Base-by-base conservation (phyloP, 2,329 filamentous ascomycete genomes). In the Ophiognomonia clavigignenti-juglandacearum region DNA sequence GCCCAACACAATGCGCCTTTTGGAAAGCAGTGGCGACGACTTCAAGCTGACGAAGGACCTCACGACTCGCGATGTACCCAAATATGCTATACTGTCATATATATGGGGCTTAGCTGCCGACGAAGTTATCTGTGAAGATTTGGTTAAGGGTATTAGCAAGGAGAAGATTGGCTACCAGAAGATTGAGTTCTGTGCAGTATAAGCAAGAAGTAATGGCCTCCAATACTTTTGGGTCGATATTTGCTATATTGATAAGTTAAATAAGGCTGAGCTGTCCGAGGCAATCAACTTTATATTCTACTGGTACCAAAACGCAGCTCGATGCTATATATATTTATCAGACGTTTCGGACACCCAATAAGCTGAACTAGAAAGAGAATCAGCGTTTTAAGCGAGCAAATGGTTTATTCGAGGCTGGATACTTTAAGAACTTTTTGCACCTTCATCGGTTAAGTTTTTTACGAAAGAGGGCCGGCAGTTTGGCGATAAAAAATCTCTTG, bases 371-470 rank as follows among this genome's bases (percentile, higher is more conserved):
- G 32, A 6, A 13, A 36, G 34, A 39, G 35, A 47, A 16, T 20
- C 39, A 14, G 48, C 43, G 22, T 47, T 51, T 39, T 39, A 40
- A 4, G 26, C 26, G 23, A 39, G 23, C 32, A 37, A 13, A 24
- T 45, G 43, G 43, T n/a, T n/a, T n/a, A n/a, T n/a, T n/a, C n/a
- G n/a, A n/a, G n/a, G n/a, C n/a, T n/a, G n/a, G n/a, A n/a, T 45
- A 39, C 52, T 54, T 18, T 53, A 54, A 24, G 56, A 55, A 43
- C 54, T 57, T 4, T 10, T 57, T 2, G 61, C 59, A 4, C 62
- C 61, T 4, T 8, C 14, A 32, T 42, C 26, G 5, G 56, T 63
- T 18, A 55, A 57, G 22, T 64, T 64, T 53, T 64, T 58, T 38
- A 48, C 53, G 6, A 24, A 42, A 3, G 54, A 59, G 6, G 34